Evolutionary conservation across 78 protist genomes (phyloP).

Genomic region (Emiliania huxleyi): DNA sequence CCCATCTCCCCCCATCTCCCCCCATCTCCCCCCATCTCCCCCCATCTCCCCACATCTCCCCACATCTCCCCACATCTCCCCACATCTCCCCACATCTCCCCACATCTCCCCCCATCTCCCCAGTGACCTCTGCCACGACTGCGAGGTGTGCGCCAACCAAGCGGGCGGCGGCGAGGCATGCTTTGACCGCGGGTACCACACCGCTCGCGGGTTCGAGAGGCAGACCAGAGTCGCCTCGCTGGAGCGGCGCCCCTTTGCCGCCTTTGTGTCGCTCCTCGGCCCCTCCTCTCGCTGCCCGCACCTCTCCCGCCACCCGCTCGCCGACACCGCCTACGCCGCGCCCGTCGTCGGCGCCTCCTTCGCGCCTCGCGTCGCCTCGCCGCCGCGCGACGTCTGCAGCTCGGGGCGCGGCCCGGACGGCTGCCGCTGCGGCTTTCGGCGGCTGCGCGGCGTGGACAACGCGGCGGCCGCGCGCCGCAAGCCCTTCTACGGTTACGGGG

Average conservation of each 20-base stretch:
- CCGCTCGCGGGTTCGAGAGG: neutral
- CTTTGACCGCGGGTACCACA: neutral
- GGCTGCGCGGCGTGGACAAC: neutral
- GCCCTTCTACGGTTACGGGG: neutral
- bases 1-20: too few species aligned
- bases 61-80: too few species aligned
- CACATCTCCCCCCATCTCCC: too few species aligned
- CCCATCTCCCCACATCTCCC: too few species aligned
- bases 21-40: too few species aligned
- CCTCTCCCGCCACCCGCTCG: neutral
- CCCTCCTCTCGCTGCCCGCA: neutral
- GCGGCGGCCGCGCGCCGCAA: neutral
- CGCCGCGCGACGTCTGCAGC: neutral
- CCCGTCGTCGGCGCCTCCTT: neutral
- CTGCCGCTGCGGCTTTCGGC: neutral
- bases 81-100: too few species aligned
- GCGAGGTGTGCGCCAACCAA: neutral
- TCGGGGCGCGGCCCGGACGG: neutral
- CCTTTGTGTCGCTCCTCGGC: neutral
- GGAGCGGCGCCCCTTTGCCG: neutral
- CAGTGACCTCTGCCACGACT: too few species aligned
- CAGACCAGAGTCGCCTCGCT: neutral
- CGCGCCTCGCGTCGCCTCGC: neutral
- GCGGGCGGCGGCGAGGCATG: neutral
- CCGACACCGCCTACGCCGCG: neutral